A percentile compares a stretch with the other conserved stretches of the same genome.
These are phyloP conservation scores for Secale cereale DNA, from an alignment of 176 grass and related monocot species.

Conservation along the genomic window DNA sequence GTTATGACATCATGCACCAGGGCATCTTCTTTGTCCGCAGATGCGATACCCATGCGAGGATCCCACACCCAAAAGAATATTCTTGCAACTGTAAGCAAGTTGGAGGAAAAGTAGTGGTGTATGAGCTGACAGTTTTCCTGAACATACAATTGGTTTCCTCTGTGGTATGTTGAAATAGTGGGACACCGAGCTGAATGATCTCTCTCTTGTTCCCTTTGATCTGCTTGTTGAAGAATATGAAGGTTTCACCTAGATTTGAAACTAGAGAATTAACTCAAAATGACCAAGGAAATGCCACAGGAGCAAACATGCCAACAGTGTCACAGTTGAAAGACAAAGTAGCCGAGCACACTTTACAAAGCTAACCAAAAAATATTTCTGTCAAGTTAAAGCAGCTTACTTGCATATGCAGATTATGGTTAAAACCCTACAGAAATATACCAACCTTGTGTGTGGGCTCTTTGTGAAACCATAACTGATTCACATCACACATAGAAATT, in stretches of 20 bases:
- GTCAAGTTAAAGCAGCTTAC: slow-evolving; percentile 31
- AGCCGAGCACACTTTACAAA: background rate
- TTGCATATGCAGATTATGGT: slow-evolving; percentile 1
- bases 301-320: background rate
- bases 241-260: slow-evolving; percentile 76
- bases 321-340: background rate
- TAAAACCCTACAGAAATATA: background rate
- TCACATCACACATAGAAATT: background rate
- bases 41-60: slow-evolving; percentile 23
- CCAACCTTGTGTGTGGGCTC: background rate
- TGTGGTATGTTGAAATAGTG: slow-evolving; percentile 89
- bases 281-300: background rate
- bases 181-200: slow-evolving; percentile 90
- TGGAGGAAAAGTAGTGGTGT: background rate
- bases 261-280: slow-evolving; percentile 28
- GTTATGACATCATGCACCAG: slow-evolving; percentile 23
- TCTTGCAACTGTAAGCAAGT: slow-evolving; percentile 15
- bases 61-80: slow-evolving; percentile 34
- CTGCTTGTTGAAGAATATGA: slow-evolving; percentile 99
- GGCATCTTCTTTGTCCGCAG: slow-evolving; percentile 22
- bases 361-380: background rate
- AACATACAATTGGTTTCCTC: slow-evolving; percentile 87
- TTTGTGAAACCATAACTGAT: slow-evolving; percentile 22
- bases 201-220: slow-evolving; percentile 98
- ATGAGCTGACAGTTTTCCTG: background rate